Evolutionary conservation across 257 asterid species (phyloP), one percentile per base, ranked within the genome.

Genomic region (Voacanga thouarsii): DNA sequence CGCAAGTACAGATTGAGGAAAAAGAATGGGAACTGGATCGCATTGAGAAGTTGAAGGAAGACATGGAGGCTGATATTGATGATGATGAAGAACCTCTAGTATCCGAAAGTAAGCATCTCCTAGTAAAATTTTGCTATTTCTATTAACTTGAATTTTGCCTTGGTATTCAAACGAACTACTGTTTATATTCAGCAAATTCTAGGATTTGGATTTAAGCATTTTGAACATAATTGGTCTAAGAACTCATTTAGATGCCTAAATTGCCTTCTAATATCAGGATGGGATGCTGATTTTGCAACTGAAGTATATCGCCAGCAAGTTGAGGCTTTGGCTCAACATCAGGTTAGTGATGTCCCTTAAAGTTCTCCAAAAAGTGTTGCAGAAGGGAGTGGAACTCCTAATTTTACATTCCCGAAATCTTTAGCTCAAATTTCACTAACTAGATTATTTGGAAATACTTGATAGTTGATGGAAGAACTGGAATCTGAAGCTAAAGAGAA

Each of bases 231-330:
- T 73, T 8, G 18, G 55, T 21, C 50, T 39, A 53, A 19, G 51
- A 49, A 16, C 11, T 21, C 5, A 18, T 61, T n/a, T 75, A 16
- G 23, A 41, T 75, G 75, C 75, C 14, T 79, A 57, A 61, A 3
- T 18, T 84, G 79, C 33, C 84, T 76, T 64, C 77, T 81, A 24
- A 57, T 78, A 19, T 74, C 87, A 96, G 99, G 96, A 39, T 96
- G 99, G 99, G 98, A 96, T 90, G 83, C 97, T 84, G 97, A 96
- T 85, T 89, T 88, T 89, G 98, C 99, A 61, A 89, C 98, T 84
- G 97, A 93, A 86, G 98, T 81, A 43, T 96, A 96, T 86, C 89
- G 91, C 51, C 99, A 92, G 81, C 97, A 90, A 79, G 98, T 96
- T 79, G 97, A 96, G 83, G 89, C 92, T 44, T 87, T 96, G 88